phyloP scores from a whole-genome alignment of 306 rosid genomes.

The Vigna unguiculata region DNA sequence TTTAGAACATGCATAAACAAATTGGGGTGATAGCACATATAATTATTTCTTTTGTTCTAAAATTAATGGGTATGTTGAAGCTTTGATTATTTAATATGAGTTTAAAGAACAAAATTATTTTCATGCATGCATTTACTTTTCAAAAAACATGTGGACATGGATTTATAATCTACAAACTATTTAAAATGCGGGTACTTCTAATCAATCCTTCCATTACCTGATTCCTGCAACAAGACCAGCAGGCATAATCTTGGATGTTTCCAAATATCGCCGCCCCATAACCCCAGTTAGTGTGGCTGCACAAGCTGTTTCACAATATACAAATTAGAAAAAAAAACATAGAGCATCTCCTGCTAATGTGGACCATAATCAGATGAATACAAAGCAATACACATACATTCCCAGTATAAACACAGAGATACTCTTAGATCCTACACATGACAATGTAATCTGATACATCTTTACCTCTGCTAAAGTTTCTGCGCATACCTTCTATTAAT shows the following conservation, averaged over 20 bases:
- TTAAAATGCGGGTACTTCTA: conserved; percentile 14
- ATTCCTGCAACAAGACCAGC: conserved; percentile 88
- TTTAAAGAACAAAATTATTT: neutral
- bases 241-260: conserved; percentile 87
- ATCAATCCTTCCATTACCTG: conserved; percentile 58
- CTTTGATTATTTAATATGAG: conserved; percentile 8
- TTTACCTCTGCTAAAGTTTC: neutral
- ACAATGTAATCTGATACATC: neutral
- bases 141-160: neutral
- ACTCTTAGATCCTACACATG: neutral
- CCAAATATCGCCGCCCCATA: conserved; percentile 84
- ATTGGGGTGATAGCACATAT: too few species aligned
- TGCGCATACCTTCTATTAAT: neutral
- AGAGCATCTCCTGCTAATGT: neutral
- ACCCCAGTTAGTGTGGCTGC: conserved; percentile 67
- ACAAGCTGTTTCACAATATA: conserved; percentile 59
- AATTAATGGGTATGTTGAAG: conserved; percentile 16
- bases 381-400: neutral
- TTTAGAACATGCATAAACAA: too few species aligned
- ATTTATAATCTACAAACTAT: conserved; percentile 22
- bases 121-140: conserved; percentile 19
- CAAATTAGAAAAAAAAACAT: neutral
- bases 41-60: neutral
- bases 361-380: conserved; percentile 8
- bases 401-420: neutral